Percentiles rank a stretch among this genome's conserved stretches.
These are phyloP conservation scores for Ceratocystis colombiana DNA, from an alignment of 2,329 filamentous ascomycete species.

Conservation along the genomic window DNA sequence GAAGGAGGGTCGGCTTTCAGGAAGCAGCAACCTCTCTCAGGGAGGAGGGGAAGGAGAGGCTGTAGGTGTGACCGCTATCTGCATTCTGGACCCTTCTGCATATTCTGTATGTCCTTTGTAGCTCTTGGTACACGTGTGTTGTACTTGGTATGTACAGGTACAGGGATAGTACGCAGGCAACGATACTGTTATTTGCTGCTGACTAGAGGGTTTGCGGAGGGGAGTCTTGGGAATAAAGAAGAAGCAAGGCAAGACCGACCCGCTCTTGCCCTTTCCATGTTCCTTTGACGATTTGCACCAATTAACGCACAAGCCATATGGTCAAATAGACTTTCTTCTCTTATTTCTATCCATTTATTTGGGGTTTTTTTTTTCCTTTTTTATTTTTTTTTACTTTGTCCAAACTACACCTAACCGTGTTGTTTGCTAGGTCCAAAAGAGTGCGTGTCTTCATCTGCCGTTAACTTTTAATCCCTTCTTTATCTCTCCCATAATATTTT, in stretches of 20 bases:
- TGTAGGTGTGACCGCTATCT: conserved; percentile 4
- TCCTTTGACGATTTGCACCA: conserved; percentile 12
- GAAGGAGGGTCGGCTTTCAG: neutral
- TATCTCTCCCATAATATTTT: neutral
- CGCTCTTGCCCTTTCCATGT: neutral
- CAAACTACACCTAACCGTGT: neutral
- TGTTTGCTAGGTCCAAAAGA: neutral
- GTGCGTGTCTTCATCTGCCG: conserved; percentile 13
- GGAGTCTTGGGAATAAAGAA: neutral
- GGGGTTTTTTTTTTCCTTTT: neutral
- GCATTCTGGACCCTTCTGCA: neutral
- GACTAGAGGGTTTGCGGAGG: neutral
- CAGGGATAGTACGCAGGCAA: conserved; percentile 1
- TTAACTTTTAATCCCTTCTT: neutral
- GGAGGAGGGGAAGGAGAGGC: neutral
- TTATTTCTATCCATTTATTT: neutral
- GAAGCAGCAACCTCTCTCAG: neutral
- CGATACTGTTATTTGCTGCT: neutral
- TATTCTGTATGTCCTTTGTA: neutral
- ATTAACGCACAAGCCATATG: conserved; percentile 12
- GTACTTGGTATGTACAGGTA: conserved; percentile 1
- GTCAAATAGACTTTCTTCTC: neutral
- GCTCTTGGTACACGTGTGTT: neutral
- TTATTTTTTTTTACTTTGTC: neutral
- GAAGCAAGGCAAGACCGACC: conserved; percentile 4